Evolutionary conservation across 306 rosid species (phyloP).

Genomic region (Trifolium subterraneum): DNA sequence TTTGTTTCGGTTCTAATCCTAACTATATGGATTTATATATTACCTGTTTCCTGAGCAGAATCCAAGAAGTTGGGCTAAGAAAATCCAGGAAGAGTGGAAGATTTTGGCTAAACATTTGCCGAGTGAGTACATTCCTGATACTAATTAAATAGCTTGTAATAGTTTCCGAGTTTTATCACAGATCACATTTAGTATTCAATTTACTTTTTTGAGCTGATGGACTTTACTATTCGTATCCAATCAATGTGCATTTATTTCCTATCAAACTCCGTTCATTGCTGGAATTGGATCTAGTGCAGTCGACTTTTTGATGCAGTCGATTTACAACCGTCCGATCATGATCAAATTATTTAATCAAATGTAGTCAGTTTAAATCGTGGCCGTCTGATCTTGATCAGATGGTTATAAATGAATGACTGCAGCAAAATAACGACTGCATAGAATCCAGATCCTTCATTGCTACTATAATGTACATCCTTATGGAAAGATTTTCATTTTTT

Average conservation of each 20-base stretch:
- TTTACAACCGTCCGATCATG: no score
- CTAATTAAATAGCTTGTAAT: conserved; percentile 19
- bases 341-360: no score
- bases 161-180: conserved; percentile 4
- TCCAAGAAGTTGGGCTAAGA: conserved; percentile 61
- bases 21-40: conserved; percentile 17
- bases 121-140: conserved; percentile 51
- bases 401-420: no score
- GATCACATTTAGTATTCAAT: no score
- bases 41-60: conserved; percentile 52
- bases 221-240: neutral
- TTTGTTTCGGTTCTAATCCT: conserved; percentile 28
- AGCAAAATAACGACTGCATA: no score
- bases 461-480: neutral
- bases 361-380: no score
- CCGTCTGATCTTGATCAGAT: no score
- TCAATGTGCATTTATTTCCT: neutral
- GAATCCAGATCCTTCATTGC: no score
- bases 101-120: conserved; percentile 79
- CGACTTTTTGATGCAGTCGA: no score
- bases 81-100: conserved; percentile 84
- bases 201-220: conserved; percentile 30
- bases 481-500: neutral
- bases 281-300: no score
- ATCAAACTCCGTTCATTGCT: neutral